Evolutionary conservation across 768 basidiomycete species (phyloP).

Genomic region (Leccinum boreale): DNA sequence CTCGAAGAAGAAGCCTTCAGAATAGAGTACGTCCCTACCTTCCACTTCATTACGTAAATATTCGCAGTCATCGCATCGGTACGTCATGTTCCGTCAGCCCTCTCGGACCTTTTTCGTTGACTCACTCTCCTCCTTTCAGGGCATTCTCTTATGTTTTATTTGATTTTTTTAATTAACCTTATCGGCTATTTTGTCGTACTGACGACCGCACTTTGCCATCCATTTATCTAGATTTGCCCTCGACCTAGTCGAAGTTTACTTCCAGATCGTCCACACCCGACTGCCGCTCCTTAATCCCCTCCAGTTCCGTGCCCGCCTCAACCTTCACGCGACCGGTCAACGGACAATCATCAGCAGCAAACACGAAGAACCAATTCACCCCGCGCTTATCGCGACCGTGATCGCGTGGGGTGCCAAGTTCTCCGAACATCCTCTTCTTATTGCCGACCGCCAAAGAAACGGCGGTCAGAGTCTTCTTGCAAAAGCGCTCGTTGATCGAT

Average conservation of each 20-base stretch:
- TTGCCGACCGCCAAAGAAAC: conserved; percentile 70
- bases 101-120: background rate
- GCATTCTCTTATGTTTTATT: conserved; percentile 21
- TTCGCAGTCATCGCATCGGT: conserved; percentile 17
- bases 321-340: conserved; percentile 34
- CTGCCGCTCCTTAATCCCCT: conserved; percentile 83
- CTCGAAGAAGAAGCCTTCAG: conserved; percentile 72
- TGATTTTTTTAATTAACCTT: conserved; percentile 28
- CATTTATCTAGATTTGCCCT: conserved; percentile 67
- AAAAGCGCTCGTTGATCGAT: conserved; percentile 72
- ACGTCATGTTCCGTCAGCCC: conserved; percentile 16
- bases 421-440: conserved; percentile 83
- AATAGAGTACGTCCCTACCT: conserved; percentile 68
- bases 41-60: conserved; percentile 31
- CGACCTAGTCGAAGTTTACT: conserved; percentile 93
- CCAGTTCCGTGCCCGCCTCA: conserved; percentile 73
- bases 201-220: conserved; percentile 11
- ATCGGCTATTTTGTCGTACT: conserved; percentile 18
- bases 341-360: conserved; percentile 20
- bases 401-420: conserved; percentile 93
- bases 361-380: conserved; percentile 52
- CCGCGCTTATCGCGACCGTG: conserved; percentile 79
- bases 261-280: conserved; percentile 88
- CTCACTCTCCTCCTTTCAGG: conserved; percentile 14
- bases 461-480: conserved; percentile 74